Conservation (phyloP, 306 rosid genomes). For the Leucaena leucocephala region DNA sequence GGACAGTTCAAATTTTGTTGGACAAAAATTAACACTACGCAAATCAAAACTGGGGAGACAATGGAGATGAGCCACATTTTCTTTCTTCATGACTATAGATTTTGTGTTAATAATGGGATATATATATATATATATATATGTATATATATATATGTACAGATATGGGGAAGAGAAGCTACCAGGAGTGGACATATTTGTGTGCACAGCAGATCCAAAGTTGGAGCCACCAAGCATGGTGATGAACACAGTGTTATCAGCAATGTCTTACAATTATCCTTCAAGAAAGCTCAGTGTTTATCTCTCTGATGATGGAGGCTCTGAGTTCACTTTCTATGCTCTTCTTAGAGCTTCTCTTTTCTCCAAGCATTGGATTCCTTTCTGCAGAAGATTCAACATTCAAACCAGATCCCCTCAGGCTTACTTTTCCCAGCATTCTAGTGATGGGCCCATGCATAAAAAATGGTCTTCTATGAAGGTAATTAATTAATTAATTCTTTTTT, state of each 20-base stretch:
- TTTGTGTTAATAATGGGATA: too few relatives aligned
- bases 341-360: conserved; percentile 57
- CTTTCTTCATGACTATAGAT: too few relatives aligned
- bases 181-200: conserved; percentile 61
- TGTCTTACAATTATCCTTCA: conserved; percentile 62
- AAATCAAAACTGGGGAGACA: too few relatives aligned
- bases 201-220: conserved; percentile 71
- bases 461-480: conserved; percentile 52
- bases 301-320: conserved; percentile 75
- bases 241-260: conserved; percentile 60
- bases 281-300: conserved; percentile 62
- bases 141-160: conserved; percentile 34
- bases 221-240: conserved; percentile 78
- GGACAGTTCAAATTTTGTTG: too few relatives aligned
- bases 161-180: conserved; percentile 52
- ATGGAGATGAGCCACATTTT: too few relatives aligned
- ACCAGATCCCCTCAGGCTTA: conserved; percentile 63
- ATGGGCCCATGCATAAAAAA: not conserved
- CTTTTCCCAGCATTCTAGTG: conserved; percentile 41
- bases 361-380: conserved; percentile 71
- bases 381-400: conserved; percentile 56
- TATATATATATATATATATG: not conserved
- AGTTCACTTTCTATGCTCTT: conserved; percentile 69
- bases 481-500: too few relatives aligned
- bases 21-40: too few relatives aligned